Evolutionary conservation across 176 grass and related monocot species (phyloP), one percentile per base, ranked within the genome.

Genomic region (Cenchrus purpureus): DNA sequence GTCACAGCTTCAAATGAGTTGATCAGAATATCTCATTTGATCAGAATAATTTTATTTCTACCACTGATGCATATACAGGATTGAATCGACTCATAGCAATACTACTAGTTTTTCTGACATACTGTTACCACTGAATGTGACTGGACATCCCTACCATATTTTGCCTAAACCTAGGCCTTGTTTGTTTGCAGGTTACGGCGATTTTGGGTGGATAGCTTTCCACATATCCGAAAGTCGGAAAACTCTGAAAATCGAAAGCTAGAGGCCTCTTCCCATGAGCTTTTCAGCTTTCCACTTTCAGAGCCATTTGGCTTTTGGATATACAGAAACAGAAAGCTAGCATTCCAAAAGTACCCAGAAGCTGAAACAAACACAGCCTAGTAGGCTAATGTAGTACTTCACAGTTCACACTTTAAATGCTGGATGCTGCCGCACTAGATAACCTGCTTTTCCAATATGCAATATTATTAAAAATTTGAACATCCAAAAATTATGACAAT

Each of bases 401-500:
- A 42, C 19, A 68, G 29, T 62, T 85, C 50, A 42, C 19, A 68
- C 42, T 62, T 85, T 22, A 70, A n/a, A 85, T 32, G 16, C n/a
- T 55, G 12, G 20, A 85, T 44, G 15, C 31, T 54, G 10, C 14
- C 52, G 4, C 13, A 40, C 65, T 31, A 86, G 31, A 65, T 28
- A n/a, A 28, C 6, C 20, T 9, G 11, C 49, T 82, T 42, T 42
- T 32, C 34, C 9, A 37, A 22, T 6, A 40, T 69, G 42, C 6
- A 51, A 40, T 67, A 67, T 10, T 15, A 84, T 53, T 44, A 40
- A 28, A 53, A 78, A 51, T 55, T 68, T 13, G 40, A 68, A 64
- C n/a, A 61, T n/a, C 59, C 4, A 43, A 67, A 32, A 78, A 7
- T 0, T 56, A 37, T 65, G 9, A 7, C 46, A 22, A 42, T 68